phyloP scores from a whole-genome alignment of 495 filamentous ascomycete genomes.

The Penicillium turbatum region DNA sequence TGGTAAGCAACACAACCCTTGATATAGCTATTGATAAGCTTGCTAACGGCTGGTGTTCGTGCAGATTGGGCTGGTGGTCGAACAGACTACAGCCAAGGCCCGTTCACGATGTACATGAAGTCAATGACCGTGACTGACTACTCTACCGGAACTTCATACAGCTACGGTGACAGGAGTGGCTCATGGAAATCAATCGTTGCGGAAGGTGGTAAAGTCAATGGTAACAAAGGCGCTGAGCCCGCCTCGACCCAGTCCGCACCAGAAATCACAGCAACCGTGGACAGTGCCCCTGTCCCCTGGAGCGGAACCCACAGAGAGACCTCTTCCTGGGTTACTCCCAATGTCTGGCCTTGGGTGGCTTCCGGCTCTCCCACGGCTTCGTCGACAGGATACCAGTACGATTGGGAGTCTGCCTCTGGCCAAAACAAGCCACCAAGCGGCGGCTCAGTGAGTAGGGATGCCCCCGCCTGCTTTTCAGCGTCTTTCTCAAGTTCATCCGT shows the following conservation, averaged over 20 bases:
- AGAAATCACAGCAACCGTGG: conserved; percentile 51
- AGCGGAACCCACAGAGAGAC: conserved; percentile 59
- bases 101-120: conserved; percentile 81
- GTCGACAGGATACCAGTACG: conserved; percentile 56
- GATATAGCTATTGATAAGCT: background rate
- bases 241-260: conserved; percentile 43
- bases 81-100: conserved; percentile 73
- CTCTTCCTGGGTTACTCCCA: conserved; percentile 46
- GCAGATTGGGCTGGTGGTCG: conserved; percentile 78
- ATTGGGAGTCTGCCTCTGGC: conserved; percentile 68
- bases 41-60: conserved; percentile 15
- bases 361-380: conserved; percentile 36
- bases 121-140: conserved; percentile 78
- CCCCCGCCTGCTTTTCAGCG: conserved; percentile 19
- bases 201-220: conserved; percentile 64
- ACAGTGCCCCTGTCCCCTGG: conserved; percentile 55
- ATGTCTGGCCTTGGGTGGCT: conserved; percentile 60
- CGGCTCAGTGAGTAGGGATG: conserved; percentile 49
- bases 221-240: conserved; percentile 38
- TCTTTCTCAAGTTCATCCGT: conserved; percentile 10
- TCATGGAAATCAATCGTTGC: conserved; percentile 76
- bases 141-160: conserved; percentile 79
- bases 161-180: conserved; percentile 70
- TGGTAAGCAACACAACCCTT: conserved; percentile 33
- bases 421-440: conserved; percentile 49